Evolutionary conservation across 2,329 filamentous ascomycete species (phyloP).

Genomic region (Penicillium sp.): DNA sequence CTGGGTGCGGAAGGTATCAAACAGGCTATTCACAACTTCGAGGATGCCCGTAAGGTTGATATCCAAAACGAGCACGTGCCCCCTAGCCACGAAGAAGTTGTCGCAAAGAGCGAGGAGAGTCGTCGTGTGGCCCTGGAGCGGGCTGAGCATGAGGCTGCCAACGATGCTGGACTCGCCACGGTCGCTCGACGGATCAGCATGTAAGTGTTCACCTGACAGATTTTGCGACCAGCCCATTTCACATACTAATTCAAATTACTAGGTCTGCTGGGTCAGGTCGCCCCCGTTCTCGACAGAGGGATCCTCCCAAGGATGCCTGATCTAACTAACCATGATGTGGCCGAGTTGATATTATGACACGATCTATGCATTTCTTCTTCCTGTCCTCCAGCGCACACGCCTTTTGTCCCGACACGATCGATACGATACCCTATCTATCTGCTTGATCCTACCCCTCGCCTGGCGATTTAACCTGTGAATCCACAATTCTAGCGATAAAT

Average conservation of each 20-base stretch:
- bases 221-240: background rate
- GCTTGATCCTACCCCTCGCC: constrained; percentile 21
- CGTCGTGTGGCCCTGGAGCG: constrained; percentile 80
- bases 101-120: constrained; percentile 77
- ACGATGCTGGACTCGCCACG: constrained; percentile 81
- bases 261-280: constrained; percentile 45
- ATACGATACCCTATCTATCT: constrained; percentile 29
- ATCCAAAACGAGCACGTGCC: constrained; percentile 93
- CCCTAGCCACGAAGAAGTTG: constrained; percentile 88
- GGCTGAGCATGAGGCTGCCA: constrained; percentile 84
- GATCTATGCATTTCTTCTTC: constrained; percentile 28
- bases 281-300: constrained; percentile 33
- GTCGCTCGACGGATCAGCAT: constrained; percentile 93
- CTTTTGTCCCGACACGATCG: constrained; percentile 27
- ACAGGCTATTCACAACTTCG: constrained; percentile 94
- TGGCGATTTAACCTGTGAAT: constrained; percentile 14
- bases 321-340: constrained; percentile 21
- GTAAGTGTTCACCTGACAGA: constrained; percentile 59
- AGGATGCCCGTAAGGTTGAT: constrained; percentile 95
- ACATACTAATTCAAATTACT: background rate
- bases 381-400: constrained; percentile 25
- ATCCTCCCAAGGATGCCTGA: constrained; percentile 30
- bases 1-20: constrained; percentile 97
- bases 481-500: constrained; percentile 14
- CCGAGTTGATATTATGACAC: constrained; percentile 28